Evolutionary conservation across 2,329 filamentous ascomycete species (phyloP), one percentile per base, ranked within the genome.

Genomic region (Madurella fahalii): DNA sequence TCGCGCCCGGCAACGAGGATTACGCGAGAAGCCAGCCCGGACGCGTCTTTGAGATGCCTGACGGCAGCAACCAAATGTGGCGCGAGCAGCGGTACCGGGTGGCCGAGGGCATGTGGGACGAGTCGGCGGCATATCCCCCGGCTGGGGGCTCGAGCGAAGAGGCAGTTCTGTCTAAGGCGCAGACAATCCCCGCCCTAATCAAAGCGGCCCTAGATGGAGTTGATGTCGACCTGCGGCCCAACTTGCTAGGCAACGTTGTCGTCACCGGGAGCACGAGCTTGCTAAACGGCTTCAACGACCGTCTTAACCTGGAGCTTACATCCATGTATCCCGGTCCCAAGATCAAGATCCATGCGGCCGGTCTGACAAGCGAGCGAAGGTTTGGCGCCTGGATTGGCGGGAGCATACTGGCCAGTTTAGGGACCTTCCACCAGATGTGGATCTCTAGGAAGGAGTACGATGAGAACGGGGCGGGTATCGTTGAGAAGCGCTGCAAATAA

Each of bases 391-490:
- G 94, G 93, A 91, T 99, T 63, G 94, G 95, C 45, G 94, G 94
- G 44, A 96, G 91, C 72, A 96, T 99, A 64, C 77, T 99, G 63
- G 92, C 90, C 7, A 96, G 92, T 72, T 72, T 99, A 74, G 95
- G 95, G 9, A 96, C 92, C 13, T 99, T 99, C 74, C 94, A 99
- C 75, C 94, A 99, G 77, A 93, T 99, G 88, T 99, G 94, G 94
- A 95, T 99, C 64, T 93, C 87, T 20, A 90, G 85, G 72, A 95
- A 96, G 78, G 94, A 99, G 76, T 97, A 96, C 66, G 91, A 96
- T 61, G 95, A 99, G 77, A 92, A 96, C 70, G 94, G 94, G 1
- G 77, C 85, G 5, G 84, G 84, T 60, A 92, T 97, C 64, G 89
- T 97, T 43, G 93, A 97, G 79, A 96, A 96, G 82, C 81, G 93